These are phyloP conservation scores for Metarhizium brunneum DNA, from an alignment of 2,329 filamentous ascomycete genomes.

Conservation along the genomic window DNA sequence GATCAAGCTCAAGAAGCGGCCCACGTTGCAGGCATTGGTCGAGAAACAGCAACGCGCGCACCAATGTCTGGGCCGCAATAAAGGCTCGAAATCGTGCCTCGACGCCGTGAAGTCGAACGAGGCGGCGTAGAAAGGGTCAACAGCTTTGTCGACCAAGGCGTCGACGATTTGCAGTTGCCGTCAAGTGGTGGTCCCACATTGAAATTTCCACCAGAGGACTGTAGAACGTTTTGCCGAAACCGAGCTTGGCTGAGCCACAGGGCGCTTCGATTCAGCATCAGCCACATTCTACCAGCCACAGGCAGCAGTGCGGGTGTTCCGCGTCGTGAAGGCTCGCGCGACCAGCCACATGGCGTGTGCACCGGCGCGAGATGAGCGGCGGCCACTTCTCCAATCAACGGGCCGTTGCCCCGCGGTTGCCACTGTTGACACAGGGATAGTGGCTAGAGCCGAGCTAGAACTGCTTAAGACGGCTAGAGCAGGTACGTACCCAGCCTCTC, in stretches of 20 bases:
- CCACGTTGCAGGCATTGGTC: neutral
- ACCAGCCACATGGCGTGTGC: conserved; percentile 19
- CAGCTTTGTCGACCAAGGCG: neutral
- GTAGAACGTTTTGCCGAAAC: conserved; percentile 16
- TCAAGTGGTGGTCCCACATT: neutral
- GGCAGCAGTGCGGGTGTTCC: neutral
- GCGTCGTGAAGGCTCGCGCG: conserved; percentile 10
- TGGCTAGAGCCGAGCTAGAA: neutral
- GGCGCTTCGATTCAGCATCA: neutral
- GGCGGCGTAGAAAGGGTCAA: neutral
- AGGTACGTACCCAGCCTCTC: conserved; percentile 12
- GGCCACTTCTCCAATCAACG: conserved; percentile 30
- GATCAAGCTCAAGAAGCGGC: neutral
- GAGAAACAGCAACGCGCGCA: neutral
- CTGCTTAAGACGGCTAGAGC: neutral
- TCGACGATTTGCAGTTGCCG: neutral
- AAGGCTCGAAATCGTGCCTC: neutral
- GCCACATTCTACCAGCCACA: conserved; percentile 7
- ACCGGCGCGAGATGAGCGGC: conserved; percentile 10
- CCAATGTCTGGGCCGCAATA: neutral
- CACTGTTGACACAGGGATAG: conserved; percentile 34
- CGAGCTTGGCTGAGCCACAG: conserved; percentile 11
- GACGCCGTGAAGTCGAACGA: neutral
- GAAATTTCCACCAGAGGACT: conserved; percentile 17
- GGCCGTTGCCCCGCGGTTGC: conserved; percentile 48